Percentiles rank a stretch among this genome's conserved stretches.
These are phyloP conservation scores for Colletotrichum salicis DNA, from an alignment of 2,329 filamentous ascomycete species.

Conservation along the genomic window DNA sequence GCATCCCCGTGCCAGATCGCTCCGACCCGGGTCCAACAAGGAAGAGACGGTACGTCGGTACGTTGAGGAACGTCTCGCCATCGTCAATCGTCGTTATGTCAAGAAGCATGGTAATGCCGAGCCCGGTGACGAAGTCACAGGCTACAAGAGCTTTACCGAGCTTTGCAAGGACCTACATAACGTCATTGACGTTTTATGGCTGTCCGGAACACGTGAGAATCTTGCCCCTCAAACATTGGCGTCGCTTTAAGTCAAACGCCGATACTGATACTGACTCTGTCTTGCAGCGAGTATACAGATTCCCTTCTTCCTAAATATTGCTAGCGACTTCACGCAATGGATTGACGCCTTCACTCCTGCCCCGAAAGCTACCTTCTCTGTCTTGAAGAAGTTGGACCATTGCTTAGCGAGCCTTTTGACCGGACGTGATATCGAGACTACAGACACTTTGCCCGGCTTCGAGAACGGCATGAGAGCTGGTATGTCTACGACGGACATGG, in stretches of 20 bases:
- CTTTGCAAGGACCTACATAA: constrained; percentile 79
- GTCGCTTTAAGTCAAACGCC: background rate
- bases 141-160: constrained; percentile 72
- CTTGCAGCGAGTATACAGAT: constrained; percentile 79
- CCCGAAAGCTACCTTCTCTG: constrained; percentile 73
- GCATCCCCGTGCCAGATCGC: constrained; percentile 62
- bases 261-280: constrained; percentile 4
- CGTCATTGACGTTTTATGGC: constrained; percentile 85
- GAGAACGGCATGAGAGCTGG: constrained; percentile 69
- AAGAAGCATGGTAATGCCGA: constrained; percentile 65
- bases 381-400: constrained; percentile 83
- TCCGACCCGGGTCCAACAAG: constrained; percentile 67
- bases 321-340: constrained; percentile 77
- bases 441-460: constrained; percentile 76
- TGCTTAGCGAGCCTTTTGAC: constrained; percentile 81
- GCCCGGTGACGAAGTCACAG: constrained; percentile 58
- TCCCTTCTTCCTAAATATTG: constrained; percentile 83
- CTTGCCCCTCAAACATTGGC: background rate
- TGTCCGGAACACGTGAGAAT: constrained; percentile 81
- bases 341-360: constrained; percentile 77
- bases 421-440: constrained; percentile 73
- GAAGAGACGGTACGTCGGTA: constrained; percentile 70
- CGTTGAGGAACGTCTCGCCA: constrained; percentile 62
- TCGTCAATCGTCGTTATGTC: constrained; percentile 67
- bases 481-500: constrained; percentile 84